Base-by-base conservation (phyloP, 257 asterid species). In the Nyctanthes arbortristis region DNA sequence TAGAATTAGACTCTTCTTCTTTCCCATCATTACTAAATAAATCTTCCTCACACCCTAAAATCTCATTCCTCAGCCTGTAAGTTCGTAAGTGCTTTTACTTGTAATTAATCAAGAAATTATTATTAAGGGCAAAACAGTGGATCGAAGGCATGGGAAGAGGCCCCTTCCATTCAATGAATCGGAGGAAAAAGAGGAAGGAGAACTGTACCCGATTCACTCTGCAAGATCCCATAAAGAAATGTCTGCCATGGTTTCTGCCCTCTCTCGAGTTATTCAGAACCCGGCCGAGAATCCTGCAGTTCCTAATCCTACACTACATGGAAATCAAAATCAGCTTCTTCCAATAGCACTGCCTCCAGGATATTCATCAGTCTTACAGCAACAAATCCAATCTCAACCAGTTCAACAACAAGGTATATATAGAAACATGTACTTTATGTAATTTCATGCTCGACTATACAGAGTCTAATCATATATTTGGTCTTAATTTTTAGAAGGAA, bases 171-270 rank as follows among this genome's bases (percentile, higher is more conserved):
- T 78, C 62, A 24, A 72, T 66, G 90, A 84, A 73, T 35, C 70
- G 63, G 89, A 85, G 65, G 82, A 75, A 25, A 75, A 85, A 73
- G 80, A 87, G 56, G 72, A 65, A 2, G 54, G 34, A 7, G 5
- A 54, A 1, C 29, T 74, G 10, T 76, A 71, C 61, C 97, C 92
- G 2, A 29, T 63, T 27, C 85, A 77, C 81, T 82, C 96, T 33
- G 67, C 83, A 22, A 62, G 89, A 83, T 87, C 97, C 9, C 90
- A 82, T 33, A 93, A 87, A 1, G 96, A 91, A 58, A 91, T 84
- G 93, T 81, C 91, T 12, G 91, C 87, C 68, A 89, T 91, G 89
- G 96, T 89, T 67, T 77, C 86, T 61, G 92, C 80, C 3, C 97
- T 91, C 37, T 91, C 97, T 57, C 97, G 83, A 80, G 97, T 89